phyloP scores from a whole-genome alignment of 2,329 filamentous ascomycete species.

The Geosmithia flava region DNA sequence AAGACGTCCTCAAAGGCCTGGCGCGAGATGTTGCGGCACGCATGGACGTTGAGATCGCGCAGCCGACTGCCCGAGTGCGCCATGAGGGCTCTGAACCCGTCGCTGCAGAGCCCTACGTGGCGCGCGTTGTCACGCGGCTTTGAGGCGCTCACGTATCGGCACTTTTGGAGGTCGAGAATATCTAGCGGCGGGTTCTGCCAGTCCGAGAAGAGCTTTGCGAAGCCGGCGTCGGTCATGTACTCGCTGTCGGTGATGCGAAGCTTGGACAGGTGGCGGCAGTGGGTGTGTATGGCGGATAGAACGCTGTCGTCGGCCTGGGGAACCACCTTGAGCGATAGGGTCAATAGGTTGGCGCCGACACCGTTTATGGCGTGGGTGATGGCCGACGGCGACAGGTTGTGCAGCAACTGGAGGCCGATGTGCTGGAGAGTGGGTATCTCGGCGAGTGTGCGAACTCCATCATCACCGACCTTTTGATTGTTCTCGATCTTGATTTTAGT shows the following conservation, averaged over 20 bases:
- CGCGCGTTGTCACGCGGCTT: conserved; percentile 53
- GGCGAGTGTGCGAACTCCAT: conserved; percentile 53
- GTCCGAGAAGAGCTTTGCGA: conserved; percentile 56
- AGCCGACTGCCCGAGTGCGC: conserved; percentile 61
- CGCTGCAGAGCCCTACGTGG: conserved; percentile 59
- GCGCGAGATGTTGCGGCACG: conserved; percentile 68
- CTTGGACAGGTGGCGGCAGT: conserved; percentile 59
- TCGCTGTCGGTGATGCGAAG: conserved; percentile 73
- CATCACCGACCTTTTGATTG: conserved; percentile 60
- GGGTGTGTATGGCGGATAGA: conserved; percentile 56
- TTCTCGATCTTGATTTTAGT: conserved; percentile 67
- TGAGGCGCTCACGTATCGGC: conserved; percentile 62
- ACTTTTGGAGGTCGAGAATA: conserved; percentile 64
- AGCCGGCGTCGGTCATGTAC: conserved; percentile 62
- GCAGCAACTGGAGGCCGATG: conserved; percentile 58
- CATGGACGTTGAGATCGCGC: conserved; percentile 61
- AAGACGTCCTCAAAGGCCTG: conserved; percentile 68
- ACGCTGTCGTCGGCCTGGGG: conserved; percentile 54
- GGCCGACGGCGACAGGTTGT: conserved; percentile 39
- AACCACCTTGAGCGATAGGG: conserved; percentile 65
- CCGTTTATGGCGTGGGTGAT: conserved; percentile 48
- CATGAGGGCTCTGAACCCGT: conserved; percentile 74
- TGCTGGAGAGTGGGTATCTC: conserved; percentile 55
- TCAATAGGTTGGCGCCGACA: conserved; percentile 56
- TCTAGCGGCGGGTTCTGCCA: conserved; percentile 65